Conservation (phyloP, 768 basidiomycete species). For the Lanmaoa rubissima region DNA sequence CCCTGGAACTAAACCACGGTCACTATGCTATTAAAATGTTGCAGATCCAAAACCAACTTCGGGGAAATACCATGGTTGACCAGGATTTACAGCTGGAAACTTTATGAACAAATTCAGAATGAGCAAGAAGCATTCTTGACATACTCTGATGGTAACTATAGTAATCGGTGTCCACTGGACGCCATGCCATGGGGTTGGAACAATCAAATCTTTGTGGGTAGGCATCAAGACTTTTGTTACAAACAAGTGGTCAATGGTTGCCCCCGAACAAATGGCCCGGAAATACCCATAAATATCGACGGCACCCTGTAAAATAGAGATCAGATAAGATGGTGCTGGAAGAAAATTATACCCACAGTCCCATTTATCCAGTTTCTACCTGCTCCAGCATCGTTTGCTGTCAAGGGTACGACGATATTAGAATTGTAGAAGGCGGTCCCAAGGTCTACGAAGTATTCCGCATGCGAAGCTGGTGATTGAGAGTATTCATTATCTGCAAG, state of each 20-base stretch:
- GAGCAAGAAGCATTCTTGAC: background rate
- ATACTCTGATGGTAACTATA: constrained; percentile 55
- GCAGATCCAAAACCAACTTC: constrained; percentile 40
- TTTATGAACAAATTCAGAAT: constrained; percentile 22
- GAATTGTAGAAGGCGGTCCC: constrained; percentile 53
- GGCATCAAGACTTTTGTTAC: constrained; percentile 49
- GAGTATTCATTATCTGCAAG: constrained; percentile 71
- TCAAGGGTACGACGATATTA: constrained; percentile 64
- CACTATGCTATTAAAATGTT: constrained; percentile 4
- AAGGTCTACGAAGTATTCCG: constrained; percentile 64
- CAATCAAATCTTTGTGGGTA: constrained; percentile 84
- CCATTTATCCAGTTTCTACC: constrained; percentile 66
- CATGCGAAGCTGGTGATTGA: constrained; percentile 42
- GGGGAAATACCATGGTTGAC: constrained; percentile 70
- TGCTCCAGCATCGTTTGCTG: constrained; percentile 68
- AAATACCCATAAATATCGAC: constrained; percentile 67
- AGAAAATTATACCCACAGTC: constrained; percentile 41
- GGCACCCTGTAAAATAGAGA: constrained; percentile 46
- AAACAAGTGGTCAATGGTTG: background rate
- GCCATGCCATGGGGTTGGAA: constrained; percentile 68
- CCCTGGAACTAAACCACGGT: constrained; percentile 55
- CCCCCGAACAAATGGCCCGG: background rate
- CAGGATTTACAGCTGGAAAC: constrained; percentile 41
- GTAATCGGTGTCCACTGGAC: constrained; percentile 59
- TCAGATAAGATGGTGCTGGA: constrained; percentile 1